These are phyloP conservation scores for Alternaria angustiovoidea DNA, from an alignment of 2,329 filamentous ascomycete species.

Conservation along the genomic window DNA sequence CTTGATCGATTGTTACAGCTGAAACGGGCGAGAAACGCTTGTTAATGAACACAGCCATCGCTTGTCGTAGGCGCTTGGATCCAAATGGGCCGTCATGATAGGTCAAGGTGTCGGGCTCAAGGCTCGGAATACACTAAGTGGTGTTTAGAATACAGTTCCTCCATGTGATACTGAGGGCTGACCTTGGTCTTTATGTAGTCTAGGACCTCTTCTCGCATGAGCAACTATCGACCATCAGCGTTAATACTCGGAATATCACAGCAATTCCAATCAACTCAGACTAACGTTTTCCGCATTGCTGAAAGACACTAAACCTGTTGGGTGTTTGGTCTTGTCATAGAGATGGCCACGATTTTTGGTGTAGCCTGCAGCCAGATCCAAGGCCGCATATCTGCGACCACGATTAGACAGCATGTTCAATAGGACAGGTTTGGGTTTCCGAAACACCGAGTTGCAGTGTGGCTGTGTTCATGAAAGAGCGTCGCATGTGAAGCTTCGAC, in stretches of 20 bases:
- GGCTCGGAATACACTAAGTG: background rate
- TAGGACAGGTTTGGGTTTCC: background rate
- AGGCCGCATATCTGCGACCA: slow-evolving; percentile 11
- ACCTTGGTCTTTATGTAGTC: slow-evolving; percentile 11
- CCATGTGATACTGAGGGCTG: background rate
- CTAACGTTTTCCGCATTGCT: slow-evolving; percentile 10
- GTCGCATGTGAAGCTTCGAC: background rate
- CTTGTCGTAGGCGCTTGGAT: slow-evolving; percentile 6
- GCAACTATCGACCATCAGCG: slow-evolving; percentile 3
- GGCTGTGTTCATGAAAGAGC: background rate
- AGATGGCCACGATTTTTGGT: slow-evolving; percentile 10
- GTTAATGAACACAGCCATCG: slow-evolving; percentile 11
- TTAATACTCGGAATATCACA: background rate
- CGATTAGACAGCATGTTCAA: slow-evolving; percentile 7
- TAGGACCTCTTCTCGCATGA: slow-evolving; percentile 9
- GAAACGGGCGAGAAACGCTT: slow-evolving; percentile 10
- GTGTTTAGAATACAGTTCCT: background rate
- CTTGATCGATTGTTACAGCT: background rate
- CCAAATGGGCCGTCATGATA: slow-evolving; percentile 15
- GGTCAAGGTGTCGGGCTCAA: slow-evolving; percentile 7
- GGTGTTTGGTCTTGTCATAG: slow-evolving; percentile 5
- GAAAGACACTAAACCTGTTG: slow-evolving; percentile 10
- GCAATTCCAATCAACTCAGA: background rate
- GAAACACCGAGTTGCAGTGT: background rate
- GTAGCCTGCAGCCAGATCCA: slow-evolving; percentile 11